Conservation (phyloP, 345 rosid genomes). For the Iberis pinnata region DNA sequence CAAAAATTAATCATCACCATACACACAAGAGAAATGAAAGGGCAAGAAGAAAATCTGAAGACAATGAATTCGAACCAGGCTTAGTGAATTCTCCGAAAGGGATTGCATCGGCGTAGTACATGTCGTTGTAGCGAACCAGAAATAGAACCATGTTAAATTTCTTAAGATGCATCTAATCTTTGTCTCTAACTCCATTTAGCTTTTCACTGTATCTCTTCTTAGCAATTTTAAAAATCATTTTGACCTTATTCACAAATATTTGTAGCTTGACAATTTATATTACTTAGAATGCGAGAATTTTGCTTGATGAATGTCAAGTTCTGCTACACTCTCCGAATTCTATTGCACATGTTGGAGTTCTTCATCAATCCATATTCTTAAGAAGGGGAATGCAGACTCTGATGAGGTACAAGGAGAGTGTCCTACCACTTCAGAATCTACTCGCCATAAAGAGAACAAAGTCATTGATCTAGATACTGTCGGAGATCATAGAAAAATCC, state of each 20-base stretch:
- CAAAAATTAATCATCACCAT: too few species aligned
- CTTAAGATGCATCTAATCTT: too few species aligned
- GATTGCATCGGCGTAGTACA: too few species aligned
- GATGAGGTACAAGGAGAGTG: conserved; percentile 57
- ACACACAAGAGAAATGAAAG: too few species aligned
- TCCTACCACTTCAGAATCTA: conserved; percentile 30
- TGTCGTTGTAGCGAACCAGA: too few species aligned
- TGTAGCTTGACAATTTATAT: conserved; percentile 12
- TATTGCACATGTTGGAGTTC: conserved; percentile 88
- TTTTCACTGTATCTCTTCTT: conserved; percentile 57
- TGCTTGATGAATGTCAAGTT: conserved; percentile 73
- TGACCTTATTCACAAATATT: neutral
- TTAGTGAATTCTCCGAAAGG: too few species aligned
- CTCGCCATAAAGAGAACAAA: conserved; percentile 24
- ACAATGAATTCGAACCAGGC: too few species aligned
- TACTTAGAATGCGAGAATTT: conserved; percentile 63
- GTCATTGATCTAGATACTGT: too few species aligned
- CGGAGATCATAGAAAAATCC: too few species aligned
- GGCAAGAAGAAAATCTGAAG: too few species aligned
- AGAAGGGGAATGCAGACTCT: conserved; percentile 35
- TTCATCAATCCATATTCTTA: conserved; percentile 69
- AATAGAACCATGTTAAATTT: too few species aligned
- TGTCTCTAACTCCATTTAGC: too few species aligned
- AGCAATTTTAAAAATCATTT: neutral
- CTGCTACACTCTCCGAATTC: conserved; percentile 75